A percentile compares a stretch with the other conserved stretches of the same genome.
phyloP scores from a whole-genome alignment of 2,329 filamentous ascomycete species.

The Aspergillus floridensis region DNA sequence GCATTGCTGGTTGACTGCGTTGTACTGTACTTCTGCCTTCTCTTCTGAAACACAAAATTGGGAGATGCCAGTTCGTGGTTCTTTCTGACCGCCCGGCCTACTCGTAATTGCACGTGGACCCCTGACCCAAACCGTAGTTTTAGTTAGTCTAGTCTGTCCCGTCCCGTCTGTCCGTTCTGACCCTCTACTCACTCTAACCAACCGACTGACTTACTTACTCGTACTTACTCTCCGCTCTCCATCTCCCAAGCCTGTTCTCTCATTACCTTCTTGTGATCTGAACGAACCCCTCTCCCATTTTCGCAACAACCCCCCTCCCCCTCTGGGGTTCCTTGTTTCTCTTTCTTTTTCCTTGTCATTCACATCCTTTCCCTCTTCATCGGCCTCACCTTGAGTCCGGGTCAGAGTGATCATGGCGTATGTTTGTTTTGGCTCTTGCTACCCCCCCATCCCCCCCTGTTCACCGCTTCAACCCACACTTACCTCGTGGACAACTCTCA shows the following conservation, averaged over 20 bases:
- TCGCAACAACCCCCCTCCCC: conserved; percentile 14
- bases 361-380: neutral
- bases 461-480: conserved; percentile 6
- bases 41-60: neutral
- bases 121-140: conserved; percentile 23
- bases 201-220: neutral
- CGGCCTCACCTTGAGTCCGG: conserved; percentile 8
- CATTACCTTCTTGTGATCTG: neutral
- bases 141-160: neutral
- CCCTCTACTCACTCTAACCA: too few species aligned
- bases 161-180: too few species aligned
- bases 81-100: conserved; percentile 11
- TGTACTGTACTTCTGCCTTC: neutral
- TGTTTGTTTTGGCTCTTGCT: conserved; percentile 25
- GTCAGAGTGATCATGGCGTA: conserved; percentile 47
- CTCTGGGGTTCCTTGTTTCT: conserved; percentile 21
- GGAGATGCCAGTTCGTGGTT: neutral
- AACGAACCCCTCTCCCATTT: neutral
- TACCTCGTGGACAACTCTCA: neutral
- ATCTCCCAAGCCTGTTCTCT: neutral
- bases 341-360: conserved; percentile 22
- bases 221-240: neutral
- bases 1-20: neutral
- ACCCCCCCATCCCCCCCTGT: neutral
- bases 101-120: conserved; percentile 26